Evolutionary conservation across 257 asterid genomes (phyloP), one percentile per base, ranked within the genome.

Genomic region (Phtheirospermum japonicum): DNA sequence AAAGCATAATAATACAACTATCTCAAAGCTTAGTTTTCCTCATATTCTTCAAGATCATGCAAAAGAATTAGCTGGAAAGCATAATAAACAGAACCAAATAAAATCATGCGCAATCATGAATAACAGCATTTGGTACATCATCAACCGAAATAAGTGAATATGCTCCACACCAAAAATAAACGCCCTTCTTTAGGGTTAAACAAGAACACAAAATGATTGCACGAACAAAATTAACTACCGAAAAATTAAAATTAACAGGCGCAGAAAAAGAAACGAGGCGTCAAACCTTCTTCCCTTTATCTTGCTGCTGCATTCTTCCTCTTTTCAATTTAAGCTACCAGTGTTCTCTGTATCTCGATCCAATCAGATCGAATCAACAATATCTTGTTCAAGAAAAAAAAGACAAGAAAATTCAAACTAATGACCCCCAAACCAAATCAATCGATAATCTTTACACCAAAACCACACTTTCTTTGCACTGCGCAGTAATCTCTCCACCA

Each of bases 231-330:
- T 50, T 14, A 55, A 8, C 61, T 14, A 46, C 57, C 31, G 16
- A 40, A 19, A 63, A 9, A 53, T 10, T 31, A 28, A 26, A 26
- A 23, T 20, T 11, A 19, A 9, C 16, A 36, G 14, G 43, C 60
- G 17, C 32, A 51, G 7, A 53, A 23, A 28, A 36, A 42, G 14
- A 13, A 36, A 63, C 46, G 37, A 50, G 7, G 46, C 14, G 59
- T 16, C 61, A 61, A 13, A 87, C 94, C 94, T 83, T 85, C 64
- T 74, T 85, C 53, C 77, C 81, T 70, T 69, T 86, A 79, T 81
- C 91, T 57, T 81, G 94, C 75, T 77, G 90, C 79, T 77, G 79
- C 91, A 82, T 87, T 80, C 71, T 75, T 48, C 63, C 66, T 59
- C 54, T 61, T 59, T 43, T 19, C 39, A 59, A 26, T 23, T 34